These are phyloP conservation scores for Lentinula novae-zelandiae DNA, from an alignment of 1,284 basidiomycete genomes.

Conservation along the genomic window DNA sequence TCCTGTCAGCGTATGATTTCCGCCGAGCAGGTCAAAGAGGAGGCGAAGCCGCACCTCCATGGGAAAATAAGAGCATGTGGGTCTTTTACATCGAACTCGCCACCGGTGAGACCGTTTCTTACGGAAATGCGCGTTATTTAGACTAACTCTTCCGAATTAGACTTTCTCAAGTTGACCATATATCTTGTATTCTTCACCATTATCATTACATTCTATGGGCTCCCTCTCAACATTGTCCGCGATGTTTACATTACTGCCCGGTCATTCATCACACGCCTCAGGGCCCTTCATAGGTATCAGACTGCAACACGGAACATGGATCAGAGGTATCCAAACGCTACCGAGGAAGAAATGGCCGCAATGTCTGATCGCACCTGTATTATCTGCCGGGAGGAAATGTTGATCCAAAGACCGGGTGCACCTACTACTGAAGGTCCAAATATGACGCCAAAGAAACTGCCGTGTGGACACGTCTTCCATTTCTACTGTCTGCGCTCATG, in stretches of 20 bases:
- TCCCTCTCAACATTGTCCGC: conserved; percentile 94
- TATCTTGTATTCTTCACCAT: conserved; percentile 93
- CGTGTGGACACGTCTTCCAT: conserved; percentile 97
- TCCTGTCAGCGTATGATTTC: conserved; percentile 82
- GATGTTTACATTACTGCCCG: conserved; percentile 95
- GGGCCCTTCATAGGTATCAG: conserved; percentile 88
- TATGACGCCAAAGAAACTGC: conserved; percentile 93
- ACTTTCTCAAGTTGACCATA: conserved; percentile 89
- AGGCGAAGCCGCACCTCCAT: conserved; percentile 84
- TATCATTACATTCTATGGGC: conserved; percentile 91
- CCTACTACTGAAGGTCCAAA: conserved; percentile 71
- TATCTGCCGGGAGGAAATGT: conserved; percentile 98
- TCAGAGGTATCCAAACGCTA: conserved; percentile 92
- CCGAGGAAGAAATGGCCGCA: conserved; percentile 74
- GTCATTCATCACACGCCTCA: conserved; percentile 84
- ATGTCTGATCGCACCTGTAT: conserved; percentile 94
- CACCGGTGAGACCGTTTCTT: conserved; percentile 59
- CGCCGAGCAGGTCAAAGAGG: conserved; percentile 72
- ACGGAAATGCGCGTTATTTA: not conserved
- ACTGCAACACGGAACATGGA: conserved; percentile 98
- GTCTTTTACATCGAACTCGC: conserved; percentile 91
- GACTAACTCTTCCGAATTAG: conserved; percentile 35
- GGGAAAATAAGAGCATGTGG: conserved; percentile 99
- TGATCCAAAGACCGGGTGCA: conserved; percentile 36
- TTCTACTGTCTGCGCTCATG: conserved; percentile 96